phyloP scores from a whole-genome alignment of 495 filamentous ascomycete genomes.

The Aspergillus baeticus region DNA sequence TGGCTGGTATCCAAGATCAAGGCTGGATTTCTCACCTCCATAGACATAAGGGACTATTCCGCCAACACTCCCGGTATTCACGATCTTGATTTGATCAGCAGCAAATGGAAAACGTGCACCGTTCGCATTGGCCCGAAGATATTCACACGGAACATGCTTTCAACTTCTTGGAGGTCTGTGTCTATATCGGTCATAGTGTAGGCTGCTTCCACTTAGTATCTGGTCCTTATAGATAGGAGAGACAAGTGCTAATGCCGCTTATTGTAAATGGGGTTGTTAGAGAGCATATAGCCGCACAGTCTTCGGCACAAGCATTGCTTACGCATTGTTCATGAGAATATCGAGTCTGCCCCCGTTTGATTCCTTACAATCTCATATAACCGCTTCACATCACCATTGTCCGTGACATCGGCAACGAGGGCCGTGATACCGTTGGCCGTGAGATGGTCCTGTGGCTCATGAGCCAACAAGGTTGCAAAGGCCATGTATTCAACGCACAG shows the following conservation, averaged over 20 bases:
- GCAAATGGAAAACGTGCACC: conserved; percentile 28
- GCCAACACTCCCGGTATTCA: conserved; percentile 31
- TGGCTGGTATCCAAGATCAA: background rate
- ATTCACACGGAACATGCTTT: conserved; percentile 34
- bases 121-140: conserved; percentile 36
- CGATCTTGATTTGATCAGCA: conserved; percentile 27
- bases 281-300: too few relatives aligned
- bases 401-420: background rate
- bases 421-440: background rate
- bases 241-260: too few relatives aligned
- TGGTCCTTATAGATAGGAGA: too few relatives aligned
- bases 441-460: background rate
- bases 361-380: too few relatives aligned
- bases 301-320: too few relatives aligned
- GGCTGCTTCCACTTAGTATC: too few relatives aligned
- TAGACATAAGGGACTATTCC: conserved; percentile 33
- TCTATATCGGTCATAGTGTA: conserved; percentile 35
- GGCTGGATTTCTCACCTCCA: conserved; percentile 16
- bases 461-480: background rate
- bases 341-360: too few relatives aligned
- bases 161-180: conserved; percentile 20
- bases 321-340: too few relatives aligned
- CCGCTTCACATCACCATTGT: background rate
- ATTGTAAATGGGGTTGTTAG: too few relatives aligned
- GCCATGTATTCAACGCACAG: too few relatives aligned